Percentiles rank a stretch among this genome's conserved stretches.
Evolutionary conservation across 2,329 filamentous ascomycete species (phyloP).

Genomic region (Aspergillus chevalieri): DNA sequence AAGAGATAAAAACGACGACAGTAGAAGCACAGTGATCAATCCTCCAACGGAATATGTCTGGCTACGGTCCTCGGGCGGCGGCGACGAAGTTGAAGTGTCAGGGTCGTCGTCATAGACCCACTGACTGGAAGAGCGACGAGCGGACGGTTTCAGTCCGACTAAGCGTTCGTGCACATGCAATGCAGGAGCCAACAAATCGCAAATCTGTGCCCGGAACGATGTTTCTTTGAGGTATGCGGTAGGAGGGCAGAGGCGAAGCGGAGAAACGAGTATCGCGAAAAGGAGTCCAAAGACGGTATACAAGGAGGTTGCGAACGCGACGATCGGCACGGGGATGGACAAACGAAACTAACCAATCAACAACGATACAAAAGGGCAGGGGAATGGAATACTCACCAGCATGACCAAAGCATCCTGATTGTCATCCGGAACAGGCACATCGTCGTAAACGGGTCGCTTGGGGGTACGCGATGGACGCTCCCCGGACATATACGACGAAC

Average conservation of each 20-base stretch:
- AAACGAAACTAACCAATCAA: conserved; percentile 43
- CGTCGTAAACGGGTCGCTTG: conserved; percentile 22
- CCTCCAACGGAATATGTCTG: conserved; percentile 29
- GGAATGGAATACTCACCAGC: conserved; percentile 25
- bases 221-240: conserved; percentile 38
- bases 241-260: conserved; percentile 49
- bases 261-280: conserved; percentile 47
- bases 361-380: too few species aligned
- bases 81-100: conserved; percentile 15
- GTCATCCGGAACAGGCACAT: conserved; percentile 20
- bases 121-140: conserved; percentile 22
- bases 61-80: conserved; percentile 15
- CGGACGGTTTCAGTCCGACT: conserved; percentile 20
- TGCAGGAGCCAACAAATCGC: conserved; percentile 47
- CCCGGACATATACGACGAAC: conserved; percentile 30
- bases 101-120: conserved; percentile 39
- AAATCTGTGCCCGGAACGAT: conserved; percentile 46
- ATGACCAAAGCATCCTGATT: conserved; percentile 41
- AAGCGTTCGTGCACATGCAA: conserved; percentile 44
- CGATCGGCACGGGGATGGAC: conserved; percentile 48
- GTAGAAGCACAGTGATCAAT: conserved; percentile 48
- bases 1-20: conserved; percentile 53
- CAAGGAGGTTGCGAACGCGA: conserved; percentile 49
- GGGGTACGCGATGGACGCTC: conserved; percentile 21
- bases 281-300: conserved; percentile 51